A percentile compares a stretch with the other conserved stretches of the same genome.
These are phyloP conservation scores for Colletotrichum karsti DNA, from an alignment of 2,329 filamentous ascomycete genomes.

Conservation along the genomic window DNA sequence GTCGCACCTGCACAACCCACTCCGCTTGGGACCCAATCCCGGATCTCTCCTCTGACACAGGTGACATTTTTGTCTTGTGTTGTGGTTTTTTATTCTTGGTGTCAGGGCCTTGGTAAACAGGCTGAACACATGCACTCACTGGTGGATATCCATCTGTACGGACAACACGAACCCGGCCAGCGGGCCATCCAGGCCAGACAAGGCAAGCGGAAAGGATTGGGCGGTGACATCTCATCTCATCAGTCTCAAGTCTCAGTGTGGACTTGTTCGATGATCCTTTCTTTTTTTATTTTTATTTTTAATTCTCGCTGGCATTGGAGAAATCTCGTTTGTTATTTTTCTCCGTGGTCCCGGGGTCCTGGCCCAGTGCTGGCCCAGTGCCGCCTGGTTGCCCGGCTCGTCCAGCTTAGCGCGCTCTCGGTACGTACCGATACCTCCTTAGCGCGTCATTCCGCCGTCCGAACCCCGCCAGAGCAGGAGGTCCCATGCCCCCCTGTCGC, in stretches of 20 bases:
- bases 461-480: conserved; percentile 23
- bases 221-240: conserved; percentile 5
- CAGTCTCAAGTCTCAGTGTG: too few species aligned
- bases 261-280: not conserved
- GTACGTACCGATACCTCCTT: conserved; percentile 2
- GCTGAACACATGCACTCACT: too few species aligned
- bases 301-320: not conserved
- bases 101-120: not conserved
- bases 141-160: not conserved
- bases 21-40: not conserved
- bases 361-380: too few species aligned
- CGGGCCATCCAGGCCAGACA: too few species aligned
- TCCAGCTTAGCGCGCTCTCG: not conserved
- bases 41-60: too few species aligned
- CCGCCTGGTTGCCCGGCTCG: conserved; percentile 9
- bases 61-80: not conserved
- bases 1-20: conserved; percentile 13
- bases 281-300: conserved; percentile 19
- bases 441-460: conserved; percentile 21
- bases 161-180: not conserved
- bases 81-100: not conserved
- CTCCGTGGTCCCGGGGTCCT: not conserved
- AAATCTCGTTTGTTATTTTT: conserved; percentile 1
- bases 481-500: conserved; percentile 1
- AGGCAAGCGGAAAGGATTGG: not conserved